phyloP scores from a whole-genome alignment of 164 flowering plant genomes.

The Liquidambar formosana region DNA sequence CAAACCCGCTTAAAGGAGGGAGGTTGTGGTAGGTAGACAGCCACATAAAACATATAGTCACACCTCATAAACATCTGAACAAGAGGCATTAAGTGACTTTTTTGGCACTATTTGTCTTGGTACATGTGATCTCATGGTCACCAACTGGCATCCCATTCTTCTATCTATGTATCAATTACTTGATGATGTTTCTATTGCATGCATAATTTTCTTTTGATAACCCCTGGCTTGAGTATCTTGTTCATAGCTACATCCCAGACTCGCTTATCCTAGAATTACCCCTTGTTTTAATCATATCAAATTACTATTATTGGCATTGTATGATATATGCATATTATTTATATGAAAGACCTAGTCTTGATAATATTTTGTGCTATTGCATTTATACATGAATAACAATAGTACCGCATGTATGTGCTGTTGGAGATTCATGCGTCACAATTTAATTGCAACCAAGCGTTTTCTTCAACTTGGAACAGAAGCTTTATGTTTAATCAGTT shows the following conservation, averaged over 20 bases:
- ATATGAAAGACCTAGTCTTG: no score
- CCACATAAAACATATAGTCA: no score
- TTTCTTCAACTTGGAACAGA: background rate
- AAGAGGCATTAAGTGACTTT: no score
- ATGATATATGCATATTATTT: no score
- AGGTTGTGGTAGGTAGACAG: no score
- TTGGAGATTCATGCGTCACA: background rate
- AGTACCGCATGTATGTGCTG: background rate
- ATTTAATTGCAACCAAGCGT: background rate
- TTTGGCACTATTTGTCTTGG: no score
- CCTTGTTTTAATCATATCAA: background rate
- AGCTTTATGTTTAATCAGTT: background rate
- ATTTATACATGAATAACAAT: background rate
- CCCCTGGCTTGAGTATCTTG: background rate
- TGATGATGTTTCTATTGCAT: background rate
- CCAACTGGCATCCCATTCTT: no score
- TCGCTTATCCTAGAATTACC: background rate
- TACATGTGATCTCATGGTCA: no score
- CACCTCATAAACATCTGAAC: no score
- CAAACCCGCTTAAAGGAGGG: no score
- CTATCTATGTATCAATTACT: background rate
- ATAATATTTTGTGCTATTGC: background rate
- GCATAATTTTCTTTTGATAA: background rate
- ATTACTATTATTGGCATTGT: no score
- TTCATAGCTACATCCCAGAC: background rate